Conservation (phyloP, 2,329 filamentous ascomycete genomes). For the Epichloe sp. region DNA sequence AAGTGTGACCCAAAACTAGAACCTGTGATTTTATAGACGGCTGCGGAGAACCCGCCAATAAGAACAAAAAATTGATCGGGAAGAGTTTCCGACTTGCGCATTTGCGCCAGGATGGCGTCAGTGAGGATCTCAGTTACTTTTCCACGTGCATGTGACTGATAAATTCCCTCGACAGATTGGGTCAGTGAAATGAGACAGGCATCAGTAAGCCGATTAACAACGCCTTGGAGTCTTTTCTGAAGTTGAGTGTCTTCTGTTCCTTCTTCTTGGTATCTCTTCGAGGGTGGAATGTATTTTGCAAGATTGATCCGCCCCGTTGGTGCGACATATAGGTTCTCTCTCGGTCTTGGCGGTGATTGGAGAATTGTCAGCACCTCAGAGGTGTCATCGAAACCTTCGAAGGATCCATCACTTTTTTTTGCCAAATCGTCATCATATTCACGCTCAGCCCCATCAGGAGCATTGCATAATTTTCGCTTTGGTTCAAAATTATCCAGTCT, state of each 20-base stretch:
- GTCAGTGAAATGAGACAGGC: constrained; percentile 78
- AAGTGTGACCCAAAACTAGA: constrained; percentile 83
- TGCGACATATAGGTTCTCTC: constrained; percentile 83
- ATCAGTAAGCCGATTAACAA: constrained; percentile 87
- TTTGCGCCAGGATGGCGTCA: constrained; percentile 63
- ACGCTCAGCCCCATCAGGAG: background rate
- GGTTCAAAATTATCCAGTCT: background rate
- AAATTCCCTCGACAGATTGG: constrained; percentile 68
- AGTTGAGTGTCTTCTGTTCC: constrained; percentile 56
- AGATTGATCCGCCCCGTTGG: constrained; percentile 38
- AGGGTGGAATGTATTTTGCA: constrained; percentile 81
- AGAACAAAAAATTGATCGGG: constrained; percentile 86
- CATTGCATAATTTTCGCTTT: background rate
- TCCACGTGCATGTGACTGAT: constrained; percentile 72
- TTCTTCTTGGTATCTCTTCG: constrained; percentile 45
- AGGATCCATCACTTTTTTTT: constrained; percentile 19
- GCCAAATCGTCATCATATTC: background rate
- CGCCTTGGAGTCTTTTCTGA: constrained; percentile 69
- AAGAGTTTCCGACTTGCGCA: constrained; percentile 64
- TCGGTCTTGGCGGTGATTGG: constrained; percentile 29
- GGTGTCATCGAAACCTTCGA: constrained; percentile 25
- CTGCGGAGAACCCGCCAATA: constrained; percentile 78
- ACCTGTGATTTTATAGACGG: constrained; percentile 75
- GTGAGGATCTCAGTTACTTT: constrained; percentile 73
- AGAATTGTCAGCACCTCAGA: constrained; percentile 13